Conservation (phyloP, 495 filamentous ascomycete genomes). For the Friedmanniomyces simplex region DNA sequence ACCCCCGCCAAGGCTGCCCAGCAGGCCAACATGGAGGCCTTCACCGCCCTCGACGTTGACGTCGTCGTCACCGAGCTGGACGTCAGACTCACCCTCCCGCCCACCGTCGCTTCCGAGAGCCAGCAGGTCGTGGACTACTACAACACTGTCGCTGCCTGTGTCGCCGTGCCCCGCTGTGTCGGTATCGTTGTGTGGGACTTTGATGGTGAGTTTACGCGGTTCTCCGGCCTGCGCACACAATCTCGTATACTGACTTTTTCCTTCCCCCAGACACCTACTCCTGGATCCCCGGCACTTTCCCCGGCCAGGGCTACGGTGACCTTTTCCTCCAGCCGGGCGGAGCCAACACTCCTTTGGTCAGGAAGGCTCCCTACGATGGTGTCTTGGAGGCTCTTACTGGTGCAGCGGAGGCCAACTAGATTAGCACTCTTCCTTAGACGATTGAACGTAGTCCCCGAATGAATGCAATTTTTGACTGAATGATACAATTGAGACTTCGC, state of each 20-base stretch:
- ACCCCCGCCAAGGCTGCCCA: conserved; percentile 36
- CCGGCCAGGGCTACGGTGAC: conserved; percentile 22
- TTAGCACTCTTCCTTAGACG: neutral
- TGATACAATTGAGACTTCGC: too few species aligned
- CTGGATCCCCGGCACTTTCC: conserved; percentile 29
- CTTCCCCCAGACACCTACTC: neutral
- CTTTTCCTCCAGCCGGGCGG: conserved; percentile 22
- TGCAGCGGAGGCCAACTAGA: conserved; percentile 1
- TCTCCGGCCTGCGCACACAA: too few species aligned
- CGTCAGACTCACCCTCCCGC: conserved; percentile 34
- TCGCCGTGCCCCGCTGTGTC: conserved; percentile 47
- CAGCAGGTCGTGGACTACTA: conserved; percentile 51
- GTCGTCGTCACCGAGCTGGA: conserved; percentile 57
- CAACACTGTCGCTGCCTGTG: conserved; percentile 48
- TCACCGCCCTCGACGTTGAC: conserved; percentile 42
- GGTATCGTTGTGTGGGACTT: conserved; percentile 62
- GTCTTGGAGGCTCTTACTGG: conserved; percentile 7
- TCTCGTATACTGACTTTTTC: too few species aligned
- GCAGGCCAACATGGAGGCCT: conserved; percentile 33
- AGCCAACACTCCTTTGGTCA: conserved; percentile 12
- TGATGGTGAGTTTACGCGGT: conserved; percentile 30
- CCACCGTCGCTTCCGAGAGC: conserved; percentile 37
- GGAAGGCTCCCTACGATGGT: conserved; percentile 19
- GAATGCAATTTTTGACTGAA: too few species aligned
- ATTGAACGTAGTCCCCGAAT: neutral